Evolutionary conservation across 345 rosid genomes (phyloP), one percentile per base, ranked within the genome.

Genomic region (Ceriops zippeliana): DNA sequence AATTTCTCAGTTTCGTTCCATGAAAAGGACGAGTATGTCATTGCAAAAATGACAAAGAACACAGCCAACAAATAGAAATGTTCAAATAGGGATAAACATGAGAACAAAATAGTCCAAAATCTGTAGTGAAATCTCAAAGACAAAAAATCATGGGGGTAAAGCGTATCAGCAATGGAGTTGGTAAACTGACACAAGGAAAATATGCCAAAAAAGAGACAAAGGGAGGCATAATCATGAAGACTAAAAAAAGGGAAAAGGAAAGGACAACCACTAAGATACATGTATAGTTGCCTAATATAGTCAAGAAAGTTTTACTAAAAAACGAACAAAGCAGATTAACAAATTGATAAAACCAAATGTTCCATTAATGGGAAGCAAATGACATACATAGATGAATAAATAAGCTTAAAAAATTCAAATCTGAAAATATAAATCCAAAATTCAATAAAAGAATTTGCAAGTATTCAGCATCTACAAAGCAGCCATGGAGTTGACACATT

Each of bases 1-100:
- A 52, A 71, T 58, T 62, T 21, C 53, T 54, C 30, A 61, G 58
- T 62, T 62, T 24, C 20, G 10, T 34, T 34, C 37, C 37, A 34
- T 7, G 17, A 0, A 60, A 67, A n/a, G 34, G 6, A 38, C 27
- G 22, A 28, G 32, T 34, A 52, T 11, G 35, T 27, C 28, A 24
- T 64, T 52, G 53, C 26, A 17, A 54, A 62, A 49, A 37, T 52
- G 26, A 61, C 9, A 21, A 52, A 34, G 5, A 46, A 38, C 17
- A 4, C 53, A 19, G 51, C 6, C 16, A 13, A 26, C 59, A 56
- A 56, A 24, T 1, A 31, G 28, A 56, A n/a, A 24, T n/a, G 1
- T 24, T 16, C 16, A 9, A 56, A 56, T 24, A 24, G 28, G 13
- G 31, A 56, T 24, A 56, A 56, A 53, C 17, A 42, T 53, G 26